These are phyloP conservation scores for Diaporthe citrichinensis DNA, from an alignment of 2,329 filamentous ascomycete species.

Conservation along the genomic window DNA sequence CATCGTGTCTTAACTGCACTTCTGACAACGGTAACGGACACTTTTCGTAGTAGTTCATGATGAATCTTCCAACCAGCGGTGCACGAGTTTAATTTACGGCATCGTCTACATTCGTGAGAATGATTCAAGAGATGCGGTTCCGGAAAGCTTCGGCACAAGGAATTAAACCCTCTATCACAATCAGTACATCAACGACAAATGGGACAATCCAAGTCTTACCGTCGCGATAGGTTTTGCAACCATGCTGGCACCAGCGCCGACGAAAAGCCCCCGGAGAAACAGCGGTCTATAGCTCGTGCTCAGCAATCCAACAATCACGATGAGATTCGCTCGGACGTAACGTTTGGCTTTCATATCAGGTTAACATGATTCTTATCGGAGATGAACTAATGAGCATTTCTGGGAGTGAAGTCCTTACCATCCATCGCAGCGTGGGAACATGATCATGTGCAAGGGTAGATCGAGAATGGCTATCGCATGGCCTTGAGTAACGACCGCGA, in stretches of 20 bases:
- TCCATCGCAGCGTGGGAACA: not conserved
- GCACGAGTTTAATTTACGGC: too few species aligned
- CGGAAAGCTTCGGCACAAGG: too few species aligned
- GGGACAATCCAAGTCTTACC: not conserved
- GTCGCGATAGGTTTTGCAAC: not conserved
- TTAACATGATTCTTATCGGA: not conserved
- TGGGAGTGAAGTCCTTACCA: not conserved
- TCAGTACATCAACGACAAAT: not conserved
- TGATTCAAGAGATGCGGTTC: too few species aligned
- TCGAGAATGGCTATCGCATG: not conserved
- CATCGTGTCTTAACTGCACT: too few species aligned
- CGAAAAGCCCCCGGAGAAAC: not conserved
- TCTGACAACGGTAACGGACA: too few species aligned
- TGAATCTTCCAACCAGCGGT: too few species aligned
- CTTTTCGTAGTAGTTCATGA: too few species aligned
- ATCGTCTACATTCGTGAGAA: too few species aligned
- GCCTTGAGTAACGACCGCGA: not conserved
- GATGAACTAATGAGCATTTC: not conserved
- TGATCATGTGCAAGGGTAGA: not conserved
- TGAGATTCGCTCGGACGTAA: not conserved
- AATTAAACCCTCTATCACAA: not conserved
- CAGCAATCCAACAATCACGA: accelerated
- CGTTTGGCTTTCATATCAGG: not conserved
- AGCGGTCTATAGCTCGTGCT: not conserved
- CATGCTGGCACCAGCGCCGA: too few species aligned